Evolutionary conservation across 2,329 filamentous ascomycete species (phyloP).

Genomic region (Venturia carpophila): DNA sequence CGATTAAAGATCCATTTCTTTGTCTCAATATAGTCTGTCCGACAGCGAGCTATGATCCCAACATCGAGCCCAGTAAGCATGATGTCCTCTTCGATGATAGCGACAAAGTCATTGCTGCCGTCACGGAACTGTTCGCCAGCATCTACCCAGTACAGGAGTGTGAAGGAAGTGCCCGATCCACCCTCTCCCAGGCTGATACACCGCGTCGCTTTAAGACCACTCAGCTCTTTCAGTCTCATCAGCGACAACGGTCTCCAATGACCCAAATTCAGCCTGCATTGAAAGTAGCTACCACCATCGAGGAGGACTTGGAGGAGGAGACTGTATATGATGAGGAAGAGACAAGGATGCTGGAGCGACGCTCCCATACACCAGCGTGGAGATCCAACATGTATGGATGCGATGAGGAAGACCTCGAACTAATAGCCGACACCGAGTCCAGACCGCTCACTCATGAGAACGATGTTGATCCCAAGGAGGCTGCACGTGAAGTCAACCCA

Average conservation of each 20-base stretch:
- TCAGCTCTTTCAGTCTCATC: neutral
- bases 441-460: constrained; percentile 22
- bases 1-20: constrained; percentile 51
- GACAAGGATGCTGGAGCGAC: neutral
- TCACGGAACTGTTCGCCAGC: constrained; percentile 39
- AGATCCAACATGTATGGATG: constrained; percentile 30
- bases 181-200: neutral
- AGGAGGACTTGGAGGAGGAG: neutral
- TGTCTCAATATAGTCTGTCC: constrained; percentile 57
- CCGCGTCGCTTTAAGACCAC: neutral
- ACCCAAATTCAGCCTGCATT: neutral
- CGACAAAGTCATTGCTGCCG: constrained; percentile 35
- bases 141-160: constrained; percentile 28
- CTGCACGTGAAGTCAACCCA: constrained; percentile 37
- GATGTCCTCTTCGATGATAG: constrained; percentile 61
- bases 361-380: neutral
- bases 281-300: neutral
- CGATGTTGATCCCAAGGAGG: constrained; percentile 25
- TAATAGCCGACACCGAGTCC: constrained; percentile 20
- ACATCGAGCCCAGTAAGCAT: constrained; percentile 64
- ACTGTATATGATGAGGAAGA: constrained; percentile 3
- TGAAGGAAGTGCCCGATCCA: neutral
- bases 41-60: constrained; percentile 58
- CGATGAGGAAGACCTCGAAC: constrained; percentile 30
- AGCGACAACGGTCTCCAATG: neutral